Conservation (phyloP, 2,329 filamentous ascomycete species). For the Ceratocystiopsis sp. region DNA sequence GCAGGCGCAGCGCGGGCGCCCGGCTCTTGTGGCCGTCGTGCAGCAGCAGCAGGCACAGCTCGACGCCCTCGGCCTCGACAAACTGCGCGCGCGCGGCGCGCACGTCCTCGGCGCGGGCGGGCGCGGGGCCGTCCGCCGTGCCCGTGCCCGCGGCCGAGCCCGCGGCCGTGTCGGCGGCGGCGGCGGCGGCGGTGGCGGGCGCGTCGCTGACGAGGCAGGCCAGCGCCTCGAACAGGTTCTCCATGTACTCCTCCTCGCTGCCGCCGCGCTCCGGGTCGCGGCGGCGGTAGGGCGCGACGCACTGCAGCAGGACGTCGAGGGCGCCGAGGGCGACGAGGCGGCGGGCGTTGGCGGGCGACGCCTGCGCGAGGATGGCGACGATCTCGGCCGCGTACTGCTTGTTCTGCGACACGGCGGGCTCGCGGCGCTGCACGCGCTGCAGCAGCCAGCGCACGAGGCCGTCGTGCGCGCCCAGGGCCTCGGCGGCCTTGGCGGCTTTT, state of each 20-base stretch:
- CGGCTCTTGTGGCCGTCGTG: slow-evolving; percentile 68
- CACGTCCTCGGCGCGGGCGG: not conserved
- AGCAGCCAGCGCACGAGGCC: slow-evolving; percentile 60
- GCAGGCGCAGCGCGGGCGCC: slow-evolving; percentile 47
- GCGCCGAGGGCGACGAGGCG: slow-evolving; percentile 50
- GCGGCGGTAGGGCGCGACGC: slow-evolving; percentile 71
- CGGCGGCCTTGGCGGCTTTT: slow-evolving; percentile 23
- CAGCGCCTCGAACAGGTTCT: slow-evolving; percentile 79
- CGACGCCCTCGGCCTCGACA: slow-evolving; percentile 76
- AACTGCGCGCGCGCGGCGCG: slow-evolving; percentile 57
- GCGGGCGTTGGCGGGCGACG: slow-evolving; percentile 46
- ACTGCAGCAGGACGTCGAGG: slow-evolving; percentile 63
- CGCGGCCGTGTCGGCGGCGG: slow-evolving; percentile 24
- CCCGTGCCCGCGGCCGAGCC: too few species aligned
- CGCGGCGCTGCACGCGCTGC: slow-evolving; percentile 50
- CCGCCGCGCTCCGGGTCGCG: slow-evolving; percentile 71
- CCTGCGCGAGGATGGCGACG: slow-evolving; percentile 73
- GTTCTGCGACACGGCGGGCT: slow-evolving; percentile 59
- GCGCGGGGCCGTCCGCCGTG: too few species aligned
- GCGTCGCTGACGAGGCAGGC: slow-evolving; percentile 61
- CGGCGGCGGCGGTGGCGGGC: slow-evolving; percentile 20
- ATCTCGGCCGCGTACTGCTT: slow-evolving; percentile 92
- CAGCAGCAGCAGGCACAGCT: slow-evolving; percentile 82
- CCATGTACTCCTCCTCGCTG: slow-evolving; percentile 87
- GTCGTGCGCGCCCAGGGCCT: slow-evolving; percentile 53